These are phyloP conservation scores for Coemansia sp. DNA, from an alignment of 192 early-diverging fungal genomes.

Conservation along the genomic window DNA sequence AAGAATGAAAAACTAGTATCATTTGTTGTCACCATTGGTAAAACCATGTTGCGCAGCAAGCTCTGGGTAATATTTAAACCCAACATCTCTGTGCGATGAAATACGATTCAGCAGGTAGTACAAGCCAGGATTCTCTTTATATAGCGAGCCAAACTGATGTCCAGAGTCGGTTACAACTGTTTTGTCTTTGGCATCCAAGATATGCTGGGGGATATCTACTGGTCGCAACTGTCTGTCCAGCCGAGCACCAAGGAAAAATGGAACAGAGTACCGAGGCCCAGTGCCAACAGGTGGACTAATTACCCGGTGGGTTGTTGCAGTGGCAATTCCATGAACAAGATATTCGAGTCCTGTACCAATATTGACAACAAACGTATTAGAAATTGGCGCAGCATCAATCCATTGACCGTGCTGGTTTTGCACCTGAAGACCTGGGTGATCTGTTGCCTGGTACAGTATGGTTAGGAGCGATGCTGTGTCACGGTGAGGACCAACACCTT, in stretches of 20 bases:
- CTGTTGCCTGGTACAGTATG: slow-evolving; percentile 57
- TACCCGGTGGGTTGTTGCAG: slow-evolving; percentile 62
- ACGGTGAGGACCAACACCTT: slow-evolving; percentile 61
- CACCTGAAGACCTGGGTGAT: slow-evolving; percentile 64
- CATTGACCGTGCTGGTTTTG: slow-evolving; percentile 60
- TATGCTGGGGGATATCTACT: slow-evolving; percentile 21
- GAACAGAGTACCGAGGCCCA: slow-evolving; percentile 58
- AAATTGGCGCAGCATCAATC: slow-evolving; percentile 61
- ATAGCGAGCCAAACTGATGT: slow-evolving; percentile 21
- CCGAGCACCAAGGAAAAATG: slow-evolving; percentile 58
- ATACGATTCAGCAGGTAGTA: slow-evolving; percentile 35
- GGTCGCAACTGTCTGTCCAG: slow-evolving; percentile 42
- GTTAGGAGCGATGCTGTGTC: slow-evolving; percentile 51
- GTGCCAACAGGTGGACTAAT: slow-evolving; percentile 51
- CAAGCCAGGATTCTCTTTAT: slow-evolving; percentile 8
- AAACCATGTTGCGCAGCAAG: slow-evolving; percentile 20
- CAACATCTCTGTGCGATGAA: slow-evolving; percentile 39
- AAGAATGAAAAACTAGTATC: too few relatives aligned
- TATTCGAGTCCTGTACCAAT: slow-evolving; percentile 64
- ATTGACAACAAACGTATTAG: slow-evolving; percentile 63
- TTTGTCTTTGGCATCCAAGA: slow-evolving; percentile 14
- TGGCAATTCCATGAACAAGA: slow-evolving; percentile 51
- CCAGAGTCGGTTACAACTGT: slow-evolving; percentile 44
- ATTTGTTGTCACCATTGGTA: background rate
- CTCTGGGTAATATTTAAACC: slow-evolving; percentile 16